These are phyloP conservation scores for Trametes elegans DNA, from an alignment of 768 basidiomycete species.

Conservation along the genomic window DNA sequence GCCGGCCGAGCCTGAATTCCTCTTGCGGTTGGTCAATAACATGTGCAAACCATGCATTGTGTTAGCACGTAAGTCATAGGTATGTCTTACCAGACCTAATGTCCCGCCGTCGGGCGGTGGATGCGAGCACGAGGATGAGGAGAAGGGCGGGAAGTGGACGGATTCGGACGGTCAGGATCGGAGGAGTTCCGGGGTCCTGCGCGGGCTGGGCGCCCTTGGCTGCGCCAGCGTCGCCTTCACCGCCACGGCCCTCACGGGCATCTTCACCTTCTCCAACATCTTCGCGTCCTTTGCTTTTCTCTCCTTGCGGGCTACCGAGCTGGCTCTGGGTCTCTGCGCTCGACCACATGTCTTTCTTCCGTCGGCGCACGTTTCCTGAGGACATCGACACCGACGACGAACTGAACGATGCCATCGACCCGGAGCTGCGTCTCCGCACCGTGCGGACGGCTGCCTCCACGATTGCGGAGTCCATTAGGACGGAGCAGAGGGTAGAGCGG, in stretches of 20 bases:
- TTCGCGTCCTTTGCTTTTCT: background rate
- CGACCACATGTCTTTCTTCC: constrained; percentile 36
- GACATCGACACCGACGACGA: constrained; percentile 51
- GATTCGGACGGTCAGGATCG: no score
- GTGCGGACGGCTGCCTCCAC: constrained; percentile 93
- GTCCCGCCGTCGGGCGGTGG: no score
- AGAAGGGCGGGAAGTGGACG: no score
- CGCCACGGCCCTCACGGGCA: constrained; percentile 16
- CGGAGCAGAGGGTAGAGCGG: constrained; percentile 67
- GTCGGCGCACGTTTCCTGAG: constrained; percentile 34
- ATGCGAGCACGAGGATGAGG: no score
- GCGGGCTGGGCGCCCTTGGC: constrained; percentile 15
- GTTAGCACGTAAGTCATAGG: no score
- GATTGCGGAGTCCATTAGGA: constrained; percentile 80
- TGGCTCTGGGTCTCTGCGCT: constrained; percentile 15
- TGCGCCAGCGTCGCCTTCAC: constrained; percentile 13
- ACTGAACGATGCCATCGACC: constrained; percentile 71
- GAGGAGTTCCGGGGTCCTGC: constrained; percentile 14
- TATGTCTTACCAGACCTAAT: no score
- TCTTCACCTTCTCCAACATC: constrained; percentile 10
- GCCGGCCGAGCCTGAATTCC: background rate
- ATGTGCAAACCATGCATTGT: no score
- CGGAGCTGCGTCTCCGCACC: constrained; percentile 82
- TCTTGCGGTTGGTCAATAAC: no score
- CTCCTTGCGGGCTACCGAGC: constrained; percentile 14